Evolutionary conservation across 106 monocot species (phyloP).

Genomic region (Allium fistulosum): DNA sequence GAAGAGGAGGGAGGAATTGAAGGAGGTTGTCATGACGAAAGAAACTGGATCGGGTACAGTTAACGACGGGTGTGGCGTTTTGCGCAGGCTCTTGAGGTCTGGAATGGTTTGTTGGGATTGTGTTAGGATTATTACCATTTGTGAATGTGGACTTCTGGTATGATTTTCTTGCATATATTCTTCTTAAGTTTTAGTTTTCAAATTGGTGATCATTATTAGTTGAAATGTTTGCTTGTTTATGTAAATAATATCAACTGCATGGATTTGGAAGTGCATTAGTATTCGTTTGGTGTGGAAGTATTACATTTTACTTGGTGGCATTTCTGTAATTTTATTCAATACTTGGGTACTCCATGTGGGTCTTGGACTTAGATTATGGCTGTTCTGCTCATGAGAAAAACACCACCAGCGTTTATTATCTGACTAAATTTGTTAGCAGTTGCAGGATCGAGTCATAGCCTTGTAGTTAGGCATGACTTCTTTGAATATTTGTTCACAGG

Average conservation of each 20-base stretch:
- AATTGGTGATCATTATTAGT: no score
- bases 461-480: no score
- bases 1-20: constrained; percentile 65
- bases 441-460: no score
- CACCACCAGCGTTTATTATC: no score
- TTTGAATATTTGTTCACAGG: no score
- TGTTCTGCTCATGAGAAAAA: not conserved
- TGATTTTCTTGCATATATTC: constrained; percentile 11
- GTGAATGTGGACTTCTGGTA: constrained; percentile 77
- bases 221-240: no score
- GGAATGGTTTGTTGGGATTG: constrained; percentile 67
- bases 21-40: constrained; percentile 42
- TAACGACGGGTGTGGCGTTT: constrained; percentile 74
- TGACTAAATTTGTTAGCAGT: no score
- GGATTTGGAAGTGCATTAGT: no score
- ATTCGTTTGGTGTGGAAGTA: no score
- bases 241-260: no score
- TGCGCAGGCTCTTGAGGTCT: constrained; percentile 58
- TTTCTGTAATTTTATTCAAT: not conserved
- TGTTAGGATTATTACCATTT: constrained; percentile 43
- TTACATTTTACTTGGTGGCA: not conserved
- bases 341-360: not conserved
- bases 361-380: not conserved
- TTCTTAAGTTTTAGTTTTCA: no score
- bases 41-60: constrained; percentile 61